Evolutionary conservation across 192 early-diverging fungal genomes (phyloP).

Genomic region (Podila epigama): DNA sequence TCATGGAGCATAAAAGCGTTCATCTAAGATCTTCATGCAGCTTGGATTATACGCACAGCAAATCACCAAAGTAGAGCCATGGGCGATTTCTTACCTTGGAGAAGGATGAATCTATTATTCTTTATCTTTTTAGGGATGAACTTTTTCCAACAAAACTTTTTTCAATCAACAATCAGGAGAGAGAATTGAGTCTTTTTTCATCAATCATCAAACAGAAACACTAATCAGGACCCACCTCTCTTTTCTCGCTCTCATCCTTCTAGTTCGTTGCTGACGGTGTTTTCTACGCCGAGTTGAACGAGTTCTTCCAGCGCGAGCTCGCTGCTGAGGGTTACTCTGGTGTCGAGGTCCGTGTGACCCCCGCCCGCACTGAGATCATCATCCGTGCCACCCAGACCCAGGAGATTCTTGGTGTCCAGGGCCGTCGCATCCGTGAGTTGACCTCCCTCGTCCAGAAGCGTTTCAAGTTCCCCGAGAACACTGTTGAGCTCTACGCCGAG

Average conservation of each 20-base stretch:
- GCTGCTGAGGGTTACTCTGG: slow-evolving; percentile 98
- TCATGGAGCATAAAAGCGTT: too few species aligned
- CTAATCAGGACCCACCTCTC: neutral
- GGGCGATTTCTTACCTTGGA: too few species aligned
- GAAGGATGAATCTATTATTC: too few species aligned
- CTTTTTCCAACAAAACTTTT: neutral
- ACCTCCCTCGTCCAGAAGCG: slow-evolving; percentile 99
- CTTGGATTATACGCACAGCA: neutral
- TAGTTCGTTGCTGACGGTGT: slow-evolving; percentile 99
- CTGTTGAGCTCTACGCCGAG: slow-evolving; percentile 98
- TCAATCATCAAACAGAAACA: neutral
- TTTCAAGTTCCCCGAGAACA: slow-evolving; percentile 99
- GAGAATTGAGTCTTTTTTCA: too few species aligned
- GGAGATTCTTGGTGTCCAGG: slow-evolving; percentile 98
- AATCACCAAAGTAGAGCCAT: too few species aligned
- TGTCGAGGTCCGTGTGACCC: slow-evolving; percentile 99
- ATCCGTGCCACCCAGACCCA: slow-evolving; percentile 99
- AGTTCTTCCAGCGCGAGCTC: slow-evolving; percentile 98
- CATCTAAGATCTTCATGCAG: too few species aligned
- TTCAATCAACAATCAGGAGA: neutral
- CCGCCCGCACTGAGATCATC: slow-evolving; percentile 98
- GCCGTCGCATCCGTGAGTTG: slow-evolving; percentile 97
- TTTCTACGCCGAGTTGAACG: slow-evolving; percentile 99
- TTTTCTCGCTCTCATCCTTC: slow-evolving; percentile 2
- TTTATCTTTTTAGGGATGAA: too few species aligned